Evolutionary conservation across 2,329 filamentous ascomycete genomes (phyloP).

Genomic region (Byssothecium circinans): DNA sequence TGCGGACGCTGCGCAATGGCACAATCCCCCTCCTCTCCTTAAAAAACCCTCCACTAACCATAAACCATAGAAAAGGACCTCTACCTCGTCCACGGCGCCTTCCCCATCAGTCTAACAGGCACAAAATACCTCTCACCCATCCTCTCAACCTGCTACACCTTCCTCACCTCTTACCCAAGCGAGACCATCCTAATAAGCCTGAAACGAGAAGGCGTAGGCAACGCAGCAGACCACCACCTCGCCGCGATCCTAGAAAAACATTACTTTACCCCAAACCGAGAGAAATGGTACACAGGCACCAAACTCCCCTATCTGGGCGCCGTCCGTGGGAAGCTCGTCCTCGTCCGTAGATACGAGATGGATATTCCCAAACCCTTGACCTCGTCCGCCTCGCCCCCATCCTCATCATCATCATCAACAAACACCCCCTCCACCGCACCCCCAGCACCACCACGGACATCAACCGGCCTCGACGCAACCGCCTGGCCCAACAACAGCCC

Average conservation of each 20-base stretch:
- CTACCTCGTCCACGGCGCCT: constrained; percentile 83
- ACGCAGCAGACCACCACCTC: constrained; percentile 76
- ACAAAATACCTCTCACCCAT: constrained; percentile 77
- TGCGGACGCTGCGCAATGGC: too few species aligned
- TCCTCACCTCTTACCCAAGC: constrained; percentile 74
- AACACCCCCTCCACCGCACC: not conserved
- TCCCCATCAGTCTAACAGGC: constrained; percentile 83
- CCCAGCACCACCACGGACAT: constrained; percentile 14
- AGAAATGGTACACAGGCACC: constrained; percentile 76
- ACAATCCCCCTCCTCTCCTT: too few species aligned
- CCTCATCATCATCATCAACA: too few species aligned
- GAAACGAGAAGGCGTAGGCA: constrained; percentile 88
- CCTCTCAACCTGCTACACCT: constrained; percentile 69
- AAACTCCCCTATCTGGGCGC: constrained; percentile 74
- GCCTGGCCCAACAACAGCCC: constrained; percentile 88
- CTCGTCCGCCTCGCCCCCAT: not conserved
- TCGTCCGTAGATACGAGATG: constrained; percentile 78
- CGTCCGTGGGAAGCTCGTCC: constrained; percentile 77
- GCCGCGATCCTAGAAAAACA: constrained; percentile 70
- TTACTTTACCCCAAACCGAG: constrained; percentile 62
- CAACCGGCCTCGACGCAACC: constrained; percentile 61
- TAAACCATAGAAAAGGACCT: constrained; percentile 60
- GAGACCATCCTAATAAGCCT: constrained; percentile 85
- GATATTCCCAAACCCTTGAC: constrained; percentile 56
- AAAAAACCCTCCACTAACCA: too few species aligned